Evolutionary conservation across 352 stramenopile genomes (phyloP).

Genomic region (Phytopythium boreale): DNA sequence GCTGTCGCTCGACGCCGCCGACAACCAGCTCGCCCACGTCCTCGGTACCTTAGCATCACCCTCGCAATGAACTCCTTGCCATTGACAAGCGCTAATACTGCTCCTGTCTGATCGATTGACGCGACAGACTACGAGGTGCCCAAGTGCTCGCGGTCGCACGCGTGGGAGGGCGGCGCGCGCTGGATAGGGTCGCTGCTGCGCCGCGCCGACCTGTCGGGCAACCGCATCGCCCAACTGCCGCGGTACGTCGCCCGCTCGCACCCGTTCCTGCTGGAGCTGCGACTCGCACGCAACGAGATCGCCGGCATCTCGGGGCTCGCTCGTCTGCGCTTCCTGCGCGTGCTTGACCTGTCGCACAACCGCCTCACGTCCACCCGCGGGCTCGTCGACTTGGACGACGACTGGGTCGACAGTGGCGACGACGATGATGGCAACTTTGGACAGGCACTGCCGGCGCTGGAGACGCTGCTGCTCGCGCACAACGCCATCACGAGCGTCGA

Average conservation of each 20-base stretch:
- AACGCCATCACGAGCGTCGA: slow-evolving; percentile 57
- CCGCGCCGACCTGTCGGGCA: slow-evolving; percentile 44
- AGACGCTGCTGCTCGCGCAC: slow-evolving; percentile 46
- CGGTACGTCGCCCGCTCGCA: slow-evolving; percentile 32
- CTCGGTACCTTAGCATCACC: slow-evolving; percentile 32
- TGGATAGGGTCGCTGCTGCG: slow-evolving; percentile 70
- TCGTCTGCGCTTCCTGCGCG: slow-evolving; percentile 53
- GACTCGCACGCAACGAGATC: slow-evolving; percentile 58
- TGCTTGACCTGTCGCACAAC: slow-evolving; percentile 74
- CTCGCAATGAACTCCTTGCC: neutral
- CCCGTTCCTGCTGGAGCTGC: slow-evolving; percentile 64
- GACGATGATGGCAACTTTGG: too few species aligned
- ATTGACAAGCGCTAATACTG: neutral
- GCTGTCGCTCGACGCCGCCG: slow-evolving; percentile 49
- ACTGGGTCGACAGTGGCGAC: neutral
- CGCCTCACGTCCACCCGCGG: slow-evolving; percentile 36
- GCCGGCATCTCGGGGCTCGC: slow-evolving; percentile 44
- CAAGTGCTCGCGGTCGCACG: slow-evolving; percentile 42
- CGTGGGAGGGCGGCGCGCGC: slow-evolving; percentile 50
- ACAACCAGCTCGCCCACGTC: slow-evolving; percentile 56
- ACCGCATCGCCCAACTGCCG: slow-evolving; percentile 51
- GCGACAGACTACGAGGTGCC: slow-evolving; percentile 51
- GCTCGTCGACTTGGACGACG: slow-evolving; percentile 14
- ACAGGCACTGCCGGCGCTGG: slow-evolving; percentile 34
- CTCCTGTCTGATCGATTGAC: neutral